Percentiles rank a stretch among this genome's conserved stretches.
Conservation (phyloP, 306 rosid species). For the Begonia peltatifolia region DNA sequence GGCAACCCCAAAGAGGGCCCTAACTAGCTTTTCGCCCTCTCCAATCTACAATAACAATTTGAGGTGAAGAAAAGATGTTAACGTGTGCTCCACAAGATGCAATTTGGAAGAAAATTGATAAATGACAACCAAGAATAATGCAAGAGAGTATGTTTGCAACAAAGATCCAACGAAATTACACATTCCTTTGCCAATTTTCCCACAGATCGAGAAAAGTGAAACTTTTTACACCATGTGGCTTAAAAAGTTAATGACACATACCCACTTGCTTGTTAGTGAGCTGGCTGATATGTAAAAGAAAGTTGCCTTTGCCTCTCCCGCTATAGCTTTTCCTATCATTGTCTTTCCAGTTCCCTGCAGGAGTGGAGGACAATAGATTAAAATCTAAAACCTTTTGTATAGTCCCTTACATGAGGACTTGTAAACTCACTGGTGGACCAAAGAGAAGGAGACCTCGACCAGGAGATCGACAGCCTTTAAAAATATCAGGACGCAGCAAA, state of each 20-base stretch:
- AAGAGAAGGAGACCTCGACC: conserved; percentile 93
- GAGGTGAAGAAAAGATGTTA: too few species aligned
- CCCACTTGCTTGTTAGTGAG: conserved; percentile 97
- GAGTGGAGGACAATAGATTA: conserved; percentile 11
- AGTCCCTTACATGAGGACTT: conserved; percentile 13
- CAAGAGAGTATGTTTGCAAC: too few species aligned
- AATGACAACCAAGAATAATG: too few species aligned
- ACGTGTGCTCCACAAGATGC: too few species aligned
- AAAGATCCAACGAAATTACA: neutral
- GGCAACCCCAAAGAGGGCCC: conserved; percentile 94
- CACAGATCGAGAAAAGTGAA: too few species aligned
- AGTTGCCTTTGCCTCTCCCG: conserved; percentile 98
- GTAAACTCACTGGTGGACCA: conserved; percentile 84
- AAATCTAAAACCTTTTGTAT: conserved; percentile 9
- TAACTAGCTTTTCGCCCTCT: conserved; percentile 93
- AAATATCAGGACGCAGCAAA: conserved; percentile 74
- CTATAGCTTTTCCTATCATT: conserved; percentile 98
- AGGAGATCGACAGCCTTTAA: conserved; percentile 88
- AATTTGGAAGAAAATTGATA: too few species aligned
- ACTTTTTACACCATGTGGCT: too few species aligned
- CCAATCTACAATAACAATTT: conserved; percentile 53
- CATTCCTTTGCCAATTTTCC: too few species aligned
- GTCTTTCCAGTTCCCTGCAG: conserved; percentile 96
- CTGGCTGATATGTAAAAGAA: conserved; percentile 96
- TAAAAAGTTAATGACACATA: conserved; percentile 18